Evolutionary conservation across 768 basidiomycete species (phyloP), one percentile per base, ranked within the genome.

Genomic region (Mycena belliarum): DNA sequence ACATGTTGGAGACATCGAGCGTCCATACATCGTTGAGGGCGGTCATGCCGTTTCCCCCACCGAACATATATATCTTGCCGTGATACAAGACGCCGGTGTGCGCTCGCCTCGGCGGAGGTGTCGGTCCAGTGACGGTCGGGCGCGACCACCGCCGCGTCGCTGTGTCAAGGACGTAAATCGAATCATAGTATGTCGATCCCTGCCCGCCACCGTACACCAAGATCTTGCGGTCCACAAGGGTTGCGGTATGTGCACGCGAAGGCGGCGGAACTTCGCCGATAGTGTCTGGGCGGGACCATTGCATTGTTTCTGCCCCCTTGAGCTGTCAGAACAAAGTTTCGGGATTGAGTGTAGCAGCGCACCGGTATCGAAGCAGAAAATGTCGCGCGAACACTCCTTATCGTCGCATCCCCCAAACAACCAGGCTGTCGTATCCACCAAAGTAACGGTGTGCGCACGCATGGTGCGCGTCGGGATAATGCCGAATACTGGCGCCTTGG

Each of bases 1-100:
- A 23, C 29, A 56, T 60, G 24, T 51, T 58, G 32, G 74, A 79
- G 0, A 89, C 83, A 55, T 96, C 92, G 23, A 96, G 75, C 16
- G 88, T 84, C 93, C 94, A 96, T 20, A 95, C 75, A 70, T 97
- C 95, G 64, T 92, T 91, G 53, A 97, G 77, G 0, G 95, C 94
- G n/a, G 82, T 83, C 75, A 88, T 77, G 0, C 95, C 95, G 57
- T 93, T 95, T 3, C 95, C 95, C n/a, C 95, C 94, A 9, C 94
- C 95, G 65, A 96, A 97, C 4, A 97, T 73, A 77, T 90, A 92
- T 0, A 98, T 80, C 67, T 83, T 87, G 56, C 80, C 79, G 26
- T 76, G 75, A 66, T 93, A 87, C 21, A 85, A 73, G 15, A 95
- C 89, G 1, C 92, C 84, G 0, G 93, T 91, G 70, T 98, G 95